A percentile compares a stretch with the other conserved stretches of the same genome.
Conservation (phyloP, 129 eudicot species). For the Pseudognaphalium luteoalbum region DNA sequence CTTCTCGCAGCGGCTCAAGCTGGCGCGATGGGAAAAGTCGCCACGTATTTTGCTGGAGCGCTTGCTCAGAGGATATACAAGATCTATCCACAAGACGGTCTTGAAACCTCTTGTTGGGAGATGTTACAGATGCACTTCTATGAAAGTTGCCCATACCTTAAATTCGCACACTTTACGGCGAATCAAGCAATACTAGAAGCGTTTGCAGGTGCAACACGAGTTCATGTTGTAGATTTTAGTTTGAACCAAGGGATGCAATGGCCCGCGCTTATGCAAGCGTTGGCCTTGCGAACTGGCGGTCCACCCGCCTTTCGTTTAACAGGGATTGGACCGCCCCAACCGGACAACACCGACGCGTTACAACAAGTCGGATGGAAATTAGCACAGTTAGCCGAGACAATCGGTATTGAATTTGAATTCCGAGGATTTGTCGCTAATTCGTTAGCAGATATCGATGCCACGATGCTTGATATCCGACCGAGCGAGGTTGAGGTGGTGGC, state of each 20-base stretch:
- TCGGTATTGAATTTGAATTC: constrained; percentile 68
- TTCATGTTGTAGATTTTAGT: constrained; percentile 79
- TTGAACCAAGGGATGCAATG: constrained; percentile 90
- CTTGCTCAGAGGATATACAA: constrained; percentile 68
- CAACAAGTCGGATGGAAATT: constrained; percentile 84
- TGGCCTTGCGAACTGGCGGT: constrained; percentile 73
- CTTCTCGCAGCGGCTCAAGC: constrained; percentile 53
- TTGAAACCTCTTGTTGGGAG: constrained; percentile 50
- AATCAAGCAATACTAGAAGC: constrained; percentile 89
- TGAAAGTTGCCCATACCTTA: constrained; percentile 70
- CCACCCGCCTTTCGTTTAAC: constrained; percentile 76
- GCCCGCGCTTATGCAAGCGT: constrained; percentile 85
- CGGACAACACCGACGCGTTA: constrained; percentile 67
- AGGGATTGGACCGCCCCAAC: constrained; percentile 85
- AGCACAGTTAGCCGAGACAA: constrained; percentile 67
- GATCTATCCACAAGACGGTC: constrained; percentile 49
- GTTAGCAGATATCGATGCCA: constrained; percentile 58
- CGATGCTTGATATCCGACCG: constrained; percentile 53
- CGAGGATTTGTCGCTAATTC: constrained; percentile 67
- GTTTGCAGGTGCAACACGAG: constrained; percentile 50
- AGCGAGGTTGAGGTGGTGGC: constrained; percentile 60
- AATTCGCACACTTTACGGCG: constrained; percentile 90
- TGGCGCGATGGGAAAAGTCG: constrained; percentile 81
- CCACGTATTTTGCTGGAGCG: constrained; percentile 71
- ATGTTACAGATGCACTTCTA: constrained; percentile 79